Percentiles rank a stretch among this genome's conserved stretches.
phyloP scores from a whole-genome alignment of 116 monocot species.

The Iris pallida region DNA sequence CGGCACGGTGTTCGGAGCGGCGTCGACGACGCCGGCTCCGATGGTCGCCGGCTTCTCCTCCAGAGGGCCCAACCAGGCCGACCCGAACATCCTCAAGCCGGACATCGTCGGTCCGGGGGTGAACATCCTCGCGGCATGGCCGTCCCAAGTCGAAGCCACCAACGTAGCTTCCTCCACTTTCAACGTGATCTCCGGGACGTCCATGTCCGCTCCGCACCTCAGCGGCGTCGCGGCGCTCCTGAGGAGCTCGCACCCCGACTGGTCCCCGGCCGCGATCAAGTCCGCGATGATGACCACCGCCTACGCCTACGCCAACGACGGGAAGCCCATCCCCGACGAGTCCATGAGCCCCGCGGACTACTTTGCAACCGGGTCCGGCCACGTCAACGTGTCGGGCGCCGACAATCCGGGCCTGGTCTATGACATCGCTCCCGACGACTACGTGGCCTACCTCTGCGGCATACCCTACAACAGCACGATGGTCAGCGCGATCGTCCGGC shows the following conservation, averaged over 20 bases:
- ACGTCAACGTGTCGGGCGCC: neutral
- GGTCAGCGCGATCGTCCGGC: neutral
- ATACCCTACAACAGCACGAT: neutral
- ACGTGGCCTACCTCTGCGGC: neutral
- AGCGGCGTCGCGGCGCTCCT: neutral
- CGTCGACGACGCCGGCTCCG: neutral
- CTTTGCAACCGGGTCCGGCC: neutral
- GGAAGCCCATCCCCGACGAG: neutral
- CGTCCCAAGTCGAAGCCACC: neutral
- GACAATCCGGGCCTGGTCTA: neutral
- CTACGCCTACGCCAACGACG: neutral
- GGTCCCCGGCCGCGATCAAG: neutral
- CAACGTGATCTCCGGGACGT: neutral
- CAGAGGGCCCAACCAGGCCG: neutral
- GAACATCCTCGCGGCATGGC: slow-evolving; percentile 1
- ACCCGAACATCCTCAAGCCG: slow-evolving; percentile 10
- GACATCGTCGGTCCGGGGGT: slow-evolving; percentile 1
- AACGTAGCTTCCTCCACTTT: neutral
- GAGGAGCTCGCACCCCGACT: neutral
- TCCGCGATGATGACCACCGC: neutral
- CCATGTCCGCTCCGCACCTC: neutral
- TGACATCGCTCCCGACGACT: neutral
- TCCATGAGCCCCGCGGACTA: neutral
- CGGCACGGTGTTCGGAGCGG: neutral
- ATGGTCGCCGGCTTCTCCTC: slow-evolving; percentile 8